Conservation (phyloP, 2,329 filamentous ascomycete species). For the Cytospora piceicola region DNA sequence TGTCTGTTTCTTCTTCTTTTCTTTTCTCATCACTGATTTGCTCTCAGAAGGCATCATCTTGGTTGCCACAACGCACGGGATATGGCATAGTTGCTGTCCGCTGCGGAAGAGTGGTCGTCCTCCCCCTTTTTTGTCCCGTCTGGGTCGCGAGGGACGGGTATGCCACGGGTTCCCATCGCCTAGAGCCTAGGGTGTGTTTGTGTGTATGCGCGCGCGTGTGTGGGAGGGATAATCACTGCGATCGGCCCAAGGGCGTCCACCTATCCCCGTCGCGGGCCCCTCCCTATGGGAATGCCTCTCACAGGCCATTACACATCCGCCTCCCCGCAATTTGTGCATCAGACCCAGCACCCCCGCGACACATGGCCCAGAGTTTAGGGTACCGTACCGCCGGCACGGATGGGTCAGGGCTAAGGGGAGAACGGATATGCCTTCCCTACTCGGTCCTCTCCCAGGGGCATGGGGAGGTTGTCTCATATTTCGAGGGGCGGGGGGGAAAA, state of each 20-base stretch:
- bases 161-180: conserved; percentile 2
- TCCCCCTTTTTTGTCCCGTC: not conserved
- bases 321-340: conserved; percentile 14
- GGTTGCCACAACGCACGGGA: not conserved
- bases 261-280: not conserved
- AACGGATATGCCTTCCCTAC: conserved; percentile 4
- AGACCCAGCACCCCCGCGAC: conserved; percentile 6
- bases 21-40: not conserved
- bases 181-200: not conserved
- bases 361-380: conserved; percentile 6
- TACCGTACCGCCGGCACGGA: conserved; percentile 16
- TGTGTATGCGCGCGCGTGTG: not conserved
- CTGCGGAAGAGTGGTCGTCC: not conserved
- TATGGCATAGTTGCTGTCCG: not conserved
- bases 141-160: not conserved
- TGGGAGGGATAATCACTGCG: not conserved
- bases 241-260: conserved; percentile 10
- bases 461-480: not conserved
- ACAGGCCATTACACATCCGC: conserved; percentile 4
- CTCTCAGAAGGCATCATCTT: not conserved
- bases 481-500: not conserved
- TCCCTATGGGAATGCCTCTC: not conserved
- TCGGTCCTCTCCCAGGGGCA: not conserved
- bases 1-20: not conserved
- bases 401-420: not conserved